Evolutionary conservation across 2,329 filamentous ascomycete species (phyloP), one percentile per base, ranked within the genome.

Genomic region (Biscogniauxia sp.): DNA sequence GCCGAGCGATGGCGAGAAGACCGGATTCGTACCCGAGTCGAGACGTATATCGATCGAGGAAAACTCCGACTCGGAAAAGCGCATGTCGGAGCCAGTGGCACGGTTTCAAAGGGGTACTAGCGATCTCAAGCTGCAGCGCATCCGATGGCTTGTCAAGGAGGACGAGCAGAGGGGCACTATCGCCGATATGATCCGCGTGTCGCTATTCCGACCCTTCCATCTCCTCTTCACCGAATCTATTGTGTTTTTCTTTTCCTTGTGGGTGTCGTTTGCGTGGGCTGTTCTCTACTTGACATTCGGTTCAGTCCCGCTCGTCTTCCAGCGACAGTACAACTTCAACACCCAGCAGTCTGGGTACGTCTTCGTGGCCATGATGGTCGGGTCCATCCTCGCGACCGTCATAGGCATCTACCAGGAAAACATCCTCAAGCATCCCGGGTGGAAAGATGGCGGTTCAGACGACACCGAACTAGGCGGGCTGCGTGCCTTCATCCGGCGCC

Each of bases 221-320:
- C 82, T 93, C 1, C 84, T 93, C 17, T 77, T 88, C 65, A 93
- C 90, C 0, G 90, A 93, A 66, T 88, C 90, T 0, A 88, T 92
- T 9, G 89, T 93, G 15, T 92, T 93, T 75, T 92, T 86, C 78
- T 97, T 97, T 78, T 92, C 89, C 0, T 80, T 96, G 0, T 97
- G 93, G 93, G 89, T 93, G 0, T 84, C 91, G 0, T 97, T 97
- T 74, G 88, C 88, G 20, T 97, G 93, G 93, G 92, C 90, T 0
- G 84, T 96, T 0, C 83, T 97, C 0, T 97, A 97, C 74, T 79
- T 97, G 19, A 92, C 90, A 13, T 94, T 97, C 67, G 86, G 86
- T 15, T 89, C 91, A 1, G 85, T 97, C 5, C 91, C 93, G 0
- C 82, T 95, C 3, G 87, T 96, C 23, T 96, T 95, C 75, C 70